Evolutionary conservation across 1,139 yeast genomes (phyloP), one percentile per base, ranked within the genome.

Genomic region (Zygoascus sp.): DNA sequence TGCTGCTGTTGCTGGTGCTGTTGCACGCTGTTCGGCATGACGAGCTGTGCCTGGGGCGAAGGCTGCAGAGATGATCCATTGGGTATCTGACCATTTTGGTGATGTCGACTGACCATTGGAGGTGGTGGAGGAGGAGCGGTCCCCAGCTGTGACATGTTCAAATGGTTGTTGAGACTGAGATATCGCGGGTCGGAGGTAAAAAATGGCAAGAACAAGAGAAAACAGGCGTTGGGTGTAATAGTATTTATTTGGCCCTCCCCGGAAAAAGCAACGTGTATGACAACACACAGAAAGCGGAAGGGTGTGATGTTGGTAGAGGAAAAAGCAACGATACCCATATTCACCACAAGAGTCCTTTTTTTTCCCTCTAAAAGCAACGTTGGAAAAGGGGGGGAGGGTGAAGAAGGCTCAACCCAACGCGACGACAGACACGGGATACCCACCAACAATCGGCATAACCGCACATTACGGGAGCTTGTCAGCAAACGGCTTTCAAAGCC

Each of bases 91-190:
- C 47, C 47, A 27, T 45, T 45, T 25, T 32, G 44, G 17, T 32
- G 47, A 23, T 32, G 45, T 10, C 45, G 35, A 27, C 38, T 32
- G 17, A 37, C 46, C 36, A 32, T 32, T 20, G 32, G 20, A 23
- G 39, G 44, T 23, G 48, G 48, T 11, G 48, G 48, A 32, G 46
- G 44, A 23, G 42, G 45, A 20, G 49, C 40, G 15, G 42, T 40
- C 28, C 41, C 49, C 44, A 46, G 42, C 46, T 46, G 49, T 21
- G 49, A 46, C 30, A 46, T 46, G 43, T 37, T 42, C 17, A 16
- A 30, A 30, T 15, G 34, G 11, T 30, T 16, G 34, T 30, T 13
- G 17, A n/a, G 16, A 3, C 17, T 15, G n/a, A 16, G 15, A n/a
- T 30, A 3, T 30, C 34, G 34, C 34, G 34, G 17, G n/a, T 25